Percentiles rank a stretch among this genome's conserved stretches.
Evolutionary conservation across 371 early-diverging fungal genomes (phyloP).

Genomic region (Choanephora cucurbitarum): DNA sequence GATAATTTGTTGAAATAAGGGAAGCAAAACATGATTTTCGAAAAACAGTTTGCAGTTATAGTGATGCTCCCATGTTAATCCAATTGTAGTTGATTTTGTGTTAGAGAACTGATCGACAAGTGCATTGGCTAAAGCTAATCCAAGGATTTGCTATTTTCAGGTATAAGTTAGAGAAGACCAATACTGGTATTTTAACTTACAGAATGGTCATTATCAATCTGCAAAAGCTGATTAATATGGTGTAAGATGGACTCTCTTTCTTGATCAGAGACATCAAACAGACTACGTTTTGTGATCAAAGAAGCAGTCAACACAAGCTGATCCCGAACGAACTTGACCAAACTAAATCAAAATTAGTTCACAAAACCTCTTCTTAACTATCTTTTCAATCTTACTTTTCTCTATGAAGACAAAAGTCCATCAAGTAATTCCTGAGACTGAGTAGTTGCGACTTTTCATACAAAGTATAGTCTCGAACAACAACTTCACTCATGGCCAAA

Average conservation of each 20-base stretch:
- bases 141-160: slow-evolving; percentile 44
- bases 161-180: background rate
- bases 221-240: slow-evolving; percentile 53
- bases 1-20: slow-evolving; percentile 35
- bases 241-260: slow-evolving; percentile 58
- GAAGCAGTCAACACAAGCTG: slow-evolving; percentile 51
- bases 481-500: slow-evolving; percentile 56
- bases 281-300: slow-evolving; percentile 67
- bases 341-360: slow-evolving; percentile 22
- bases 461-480: slow-evolving; percentile 62
- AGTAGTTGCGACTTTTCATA: slow-evolving; percentile 52
- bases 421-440: slow-evolving; percentile 56
- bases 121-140: slow-evolving; percentile 56
- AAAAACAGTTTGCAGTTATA: slow-evolving; percentile 66
- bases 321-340: slow-evolving; percentile 51
- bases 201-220: slow-evolving; percentile 44
- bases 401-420: slow-evolving; percentile 57
- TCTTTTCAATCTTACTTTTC: slow-evolving; percentile 27
- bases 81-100: slow-evolving; percentile 57
- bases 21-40: slow-evolving; percentile 49
- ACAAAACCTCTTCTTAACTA: background rate
- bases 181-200: slow-evolving; percentile 25
- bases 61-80: slow-evolving; percentile 72
- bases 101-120: slow-evolving; percentile 71
- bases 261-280: slow-evolving; percentile 56